phyloP scores from a whole-genome alignment of 176 grass and related monocot species.

The Zoysia pacifica region DNA sequence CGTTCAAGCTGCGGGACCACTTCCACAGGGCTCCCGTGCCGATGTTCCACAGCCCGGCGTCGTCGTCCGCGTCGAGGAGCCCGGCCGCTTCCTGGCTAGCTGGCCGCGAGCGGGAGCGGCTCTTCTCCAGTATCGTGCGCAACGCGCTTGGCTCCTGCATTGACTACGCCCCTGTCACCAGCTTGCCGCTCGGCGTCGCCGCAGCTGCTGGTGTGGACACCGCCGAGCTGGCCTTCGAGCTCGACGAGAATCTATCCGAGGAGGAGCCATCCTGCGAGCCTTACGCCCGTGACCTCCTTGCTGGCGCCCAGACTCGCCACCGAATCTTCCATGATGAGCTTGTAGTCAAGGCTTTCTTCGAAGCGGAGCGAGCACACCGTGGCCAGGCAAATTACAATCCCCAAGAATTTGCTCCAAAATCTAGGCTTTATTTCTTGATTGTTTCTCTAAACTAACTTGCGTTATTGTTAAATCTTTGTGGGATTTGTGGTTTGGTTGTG shows the following conservation, averaged over 20 bases:
- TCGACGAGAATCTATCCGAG: slow-evolving; percentile 43
- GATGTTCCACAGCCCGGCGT: slow-evolving; percentile 59
- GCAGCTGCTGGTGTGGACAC: slow-evolving; percentile 27
- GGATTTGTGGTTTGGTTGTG: slow-evolving; percentile 25
- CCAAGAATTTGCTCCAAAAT: neutral
- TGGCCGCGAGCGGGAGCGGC: slow-evolving; percentile 55
- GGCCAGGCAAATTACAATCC: slow-evolving; percentile 57
- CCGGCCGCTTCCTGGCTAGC: slow-evolving; percentile 56
- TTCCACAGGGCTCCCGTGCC: slow-evolving; percentile 61
- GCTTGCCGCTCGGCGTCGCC: slow-evolving; percentile 31
- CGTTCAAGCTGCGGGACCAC: slow-evolving; percentile 70
- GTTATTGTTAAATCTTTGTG: slow-evolving; percentile 28
- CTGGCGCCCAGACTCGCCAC: slow-evolving; percentile 55
- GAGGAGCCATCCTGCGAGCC: slow-evolving; percentile 44
- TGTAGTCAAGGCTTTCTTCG: slow-evolving; percentile 79
- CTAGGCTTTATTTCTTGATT: neutral
- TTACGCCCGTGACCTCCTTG: slow-evolving; percentile 59
- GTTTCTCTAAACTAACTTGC: neutral
- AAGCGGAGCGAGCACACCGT: slow-evolving; percentile 71
- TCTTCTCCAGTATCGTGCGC: slow-evolving; percentile 72
- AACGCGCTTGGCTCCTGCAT: slow-evolving; percentile 75
- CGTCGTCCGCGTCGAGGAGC: slow-evolving; percentile 61
- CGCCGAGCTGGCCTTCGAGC: slow-evolving; percentile 52
- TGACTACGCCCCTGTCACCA: slow-evolving; percentile 60
- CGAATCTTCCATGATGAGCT: slow-evolving; percentile 76